phyloP scores from a whole-genome alignment of 441 rosid species.

The Viola pubescens region DNA sequence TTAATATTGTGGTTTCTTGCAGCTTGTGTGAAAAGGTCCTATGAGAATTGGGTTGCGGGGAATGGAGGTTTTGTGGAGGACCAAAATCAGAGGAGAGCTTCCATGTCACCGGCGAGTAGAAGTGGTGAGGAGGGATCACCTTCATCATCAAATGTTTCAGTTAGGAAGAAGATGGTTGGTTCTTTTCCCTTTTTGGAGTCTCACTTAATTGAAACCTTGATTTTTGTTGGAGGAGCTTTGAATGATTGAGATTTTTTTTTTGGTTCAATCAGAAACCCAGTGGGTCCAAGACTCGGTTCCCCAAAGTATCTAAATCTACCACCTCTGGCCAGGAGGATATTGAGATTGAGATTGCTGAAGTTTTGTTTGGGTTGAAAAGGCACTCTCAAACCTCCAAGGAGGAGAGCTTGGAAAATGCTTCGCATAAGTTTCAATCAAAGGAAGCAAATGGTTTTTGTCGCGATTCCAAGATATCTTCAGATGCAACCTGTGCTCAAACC shows the following conservation, averaged over 20 bases:
- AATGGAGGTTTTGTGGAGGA: constrained; percentile 31
- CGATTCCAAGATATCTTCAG: constrained; percentile 21
- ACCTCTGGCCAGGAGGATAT: constrained; percentile 47
- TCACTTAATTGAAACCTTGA: not conserved
- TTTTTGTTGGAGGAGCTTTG: not conserved
- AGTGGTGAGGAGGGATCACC: constrained; percentile 37
- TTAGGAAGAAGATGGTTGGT: constrained; percentile 58
- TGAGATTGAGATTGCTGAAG: constrained; percentile 87
- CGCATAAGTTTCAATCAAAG: constrained; percentile 15
- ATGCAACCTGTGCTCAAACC: constrained; percentile 14
- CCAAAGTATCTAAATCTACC: constrained; percentile 34
- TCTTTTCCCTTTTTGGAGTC: not conserved
- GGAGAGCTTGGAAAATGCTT: constrained; percentile 28
- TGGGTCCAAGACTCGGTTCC: constrained; percentile 46
- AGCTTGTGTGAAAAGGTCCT: constrained; percentile 75
- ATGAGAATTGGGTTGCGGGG: constrained; percentile 56
- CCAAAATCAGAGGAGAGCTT: constrained; percentile 36
- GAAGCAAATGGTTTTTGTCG: constrained; percentile 23
- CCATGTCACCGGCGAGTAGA: constrained; percentile 56
- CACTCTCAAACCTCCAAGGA: constrained; percentile 53
- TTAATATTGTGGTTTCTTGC: constrained; percentile 1
- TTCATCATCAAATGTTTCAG: constrained; percentile 54
- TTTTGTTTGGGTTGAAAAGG: constrained; percentile 66
- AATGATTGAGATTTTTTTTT: not conserved
- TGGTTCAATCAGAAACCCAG: constrained; percentile 34